Conservation (phyloP, 1,139 yeast genomes). For the Sugiyamaella pinicola region DNA sequence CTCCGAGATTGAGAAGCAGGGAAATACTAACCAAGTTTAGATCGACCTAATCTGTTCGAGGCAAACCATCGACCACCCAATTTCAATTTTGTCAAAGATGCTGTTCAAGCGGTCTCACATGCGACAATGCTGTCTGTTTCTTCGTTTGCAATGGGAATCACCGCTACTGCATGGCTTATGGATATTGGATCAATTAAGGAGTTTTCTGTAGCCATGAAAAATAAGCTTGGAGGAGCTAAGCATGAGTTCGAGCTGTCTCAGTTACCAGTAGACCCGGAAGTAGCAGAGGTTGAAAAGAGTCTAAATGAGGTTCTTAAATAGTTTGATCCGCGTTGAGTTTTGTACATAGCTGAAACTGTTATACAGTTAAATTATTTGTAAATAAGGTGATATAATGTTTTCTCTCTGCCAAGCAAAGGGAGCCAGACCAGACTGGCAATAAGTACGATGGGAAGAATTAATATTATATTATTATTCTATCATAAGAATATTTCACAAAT, state of each 20-base stretch:
- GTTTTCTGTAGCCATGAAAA: conserved; percentile 70
- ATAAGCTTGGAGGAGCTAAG: conserved; percentile 63
- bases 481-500: too few species aligned
- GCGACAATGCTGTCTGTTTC: conserved; percentile 77
- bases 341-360: background rate
- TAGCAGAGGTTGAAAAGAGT: conserved; percentile 55
- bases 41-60: conserved; percentile 74
- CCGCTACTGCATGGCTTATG: conserved; percentile 78
- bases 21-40: conserved; percentile 35
- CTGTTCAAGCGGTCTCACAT: conserved; percentile 81
- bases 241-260: conserved; percentile 49
- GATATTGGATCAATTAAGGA: conserved; percentile 71
- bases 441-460: too few species aligned
- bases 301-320: conserved; percentile 37
- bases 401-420: too few species aligned
- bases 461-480: too few species aligned
- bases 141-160: conserved; percentile 68
- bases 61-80: conserved; percentile 87
- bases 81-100: conserved; percentile 79
- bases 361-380: background rate
- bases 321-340: too few species aligned
- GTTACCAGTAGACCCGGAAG: conserved; percentile 69
- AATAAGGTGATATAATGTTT: too few species aligned
- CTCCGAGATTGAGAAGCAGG: too few species aligned
- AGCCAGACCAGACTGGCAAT: too few species aligned